Evolutionary conservation across 495 filamentous ascomycete genomes (phyloP).

Genomic region (Penicillium taxi): DNA sequence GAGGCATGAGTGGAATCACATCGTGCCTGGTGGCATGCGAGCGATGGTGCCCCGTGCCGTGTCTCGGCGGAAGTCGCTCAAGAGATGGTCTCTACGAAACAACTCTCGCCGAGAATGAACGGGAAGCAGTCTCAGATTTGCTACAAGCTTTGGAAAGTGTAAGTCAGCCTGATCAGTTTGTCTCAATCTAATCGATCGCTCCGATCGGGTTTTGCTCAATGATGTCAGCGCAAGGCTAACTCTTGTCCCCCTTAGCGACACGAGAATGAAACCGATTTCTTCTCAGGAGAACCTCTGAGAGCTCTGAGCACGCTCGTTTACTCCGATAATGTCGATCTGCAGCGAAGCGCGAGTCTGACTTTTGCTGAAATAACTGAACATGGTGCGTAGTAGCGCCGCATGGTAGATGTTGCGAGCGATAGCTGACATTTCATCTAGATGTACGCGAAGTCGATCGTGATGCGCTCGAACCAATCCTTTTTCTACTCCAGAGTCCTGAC

Average conservation of each 20-base stretch:
- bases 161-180: slow-evolving; percentile 24
- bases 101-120: slow-evolving; percentile 89
- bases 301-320: slow-evolving; percentile 93
- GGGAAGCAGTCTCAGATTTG: slow-evolving; percentile 93
- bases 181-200: slow-evolving; percentile 1
- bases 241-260: slow-evolving; percentile 48
- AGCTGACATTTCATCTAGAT: slow-evolving; percentile 48
- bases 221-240: slow-evolving; percentile 7
- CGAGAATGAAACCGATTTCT: slow-evolving; percentile 95
- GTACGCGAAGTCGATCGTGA: slow-evolving; percentile 91
- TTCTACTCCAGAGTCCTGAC: slow-evolving; percentile 87
- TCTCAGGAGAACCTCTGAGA: slow-evolving; percentile 90
- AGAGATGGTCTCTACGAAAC: slow-evolving; percentile 94
- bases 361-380: slow-evolving; percentile 98
- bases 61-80: slow-evolving; percentile 60
- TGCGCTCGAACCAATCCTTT: slow-evolving; percentile 91
- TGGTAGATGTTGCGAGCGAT: slow-evolving; percentile 1
- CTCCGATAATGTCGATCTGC: slow-evolving; percentile 97
- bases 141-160: slow-evolving; percentile 95
- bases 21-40: slow-evolving; percentile 40
- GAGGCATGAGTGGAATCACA: slow-evolving; percentile 38
- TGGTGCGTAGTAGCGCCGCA: slow-evolving; percentile 51
- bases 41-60: slow-evolving; percentile 43
- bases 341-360: slow-evolving; percentile 93
- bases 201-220: no score